Percentiles rank a stretch among this genome's conserved stretches.
Evolutionary conservation across 2,329 filamentous ascomycete species (phyloP).

Genomic region (Ceratocystis smalleyi): DNA sequence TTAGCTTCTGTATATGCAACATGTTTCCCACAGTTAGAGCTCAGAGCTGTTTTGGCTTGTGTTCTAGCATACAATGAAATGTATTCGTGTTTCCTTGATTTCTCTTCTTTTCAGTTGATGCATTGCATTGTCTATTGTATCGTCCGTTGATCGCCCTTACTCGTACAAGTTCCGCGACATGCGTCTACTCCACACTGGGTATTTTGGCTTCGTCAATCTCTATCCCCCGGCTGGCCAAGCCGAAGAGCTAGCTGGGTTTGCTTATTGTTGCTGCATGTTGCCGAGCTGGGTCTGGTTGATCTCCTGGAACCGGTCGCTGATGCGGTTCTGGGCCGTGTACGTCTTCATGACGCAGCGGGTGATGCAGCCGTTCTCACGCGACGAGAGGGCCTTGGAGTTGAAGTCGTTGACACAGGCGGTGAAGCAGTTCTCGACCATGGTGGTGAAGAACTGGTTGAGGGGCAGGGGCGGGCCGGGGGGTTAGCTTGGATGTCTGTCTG

Average conservation of each 20-base stretch:
- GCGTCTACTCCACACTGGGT: neutral
- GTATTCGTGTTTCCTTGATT: neutral
- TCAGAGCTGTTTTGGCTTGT: neutral
- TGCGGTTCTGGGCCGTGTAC: slow-evolving; percentile 76
- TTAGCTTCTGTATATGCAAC: neutral
- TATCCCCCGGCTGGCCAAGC: neutral
- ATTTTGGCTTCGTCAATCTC: neutral
- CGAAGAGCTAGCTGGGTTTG: neutral
- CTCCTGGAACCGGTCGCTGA: slow-evolving; percentile 78
- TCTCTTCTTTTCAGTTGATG: neutral
- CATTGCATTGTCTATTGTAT: neutral
- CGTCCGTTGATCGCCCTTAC: neutral
- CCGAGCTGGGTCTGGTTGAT: slow-evolving; percentile 46
- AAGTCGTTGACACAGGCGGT: slow-evolving; percentile 96
- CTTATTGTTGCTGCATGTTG: slow-evolving; percentile 26
- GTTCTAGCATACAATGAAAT: neutral
- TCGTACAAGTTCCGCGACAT: slow-evolving; percentile 4
- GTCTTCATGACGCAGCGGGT: slow-evolving; percentile 93
- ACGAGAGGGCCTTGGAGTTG: slow-evolving; percentile 84
- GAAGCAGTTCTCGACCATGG: slow-evolving; percentile 80
- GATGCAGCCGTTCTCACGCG: slow-evolving; percentile 80
- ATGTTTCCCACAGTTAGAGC: neutral
- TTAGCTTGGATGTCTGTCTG: neutral
- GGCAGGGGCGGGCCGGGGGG: neutral
- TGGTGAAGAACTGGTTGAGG: slow-evolving; percentile 38